These are phyloP conservation scores for Gilbertella persicaria DNA, from an alignment of 371 early-diverging fungal species.

Conservation along the genomic window DNA sequence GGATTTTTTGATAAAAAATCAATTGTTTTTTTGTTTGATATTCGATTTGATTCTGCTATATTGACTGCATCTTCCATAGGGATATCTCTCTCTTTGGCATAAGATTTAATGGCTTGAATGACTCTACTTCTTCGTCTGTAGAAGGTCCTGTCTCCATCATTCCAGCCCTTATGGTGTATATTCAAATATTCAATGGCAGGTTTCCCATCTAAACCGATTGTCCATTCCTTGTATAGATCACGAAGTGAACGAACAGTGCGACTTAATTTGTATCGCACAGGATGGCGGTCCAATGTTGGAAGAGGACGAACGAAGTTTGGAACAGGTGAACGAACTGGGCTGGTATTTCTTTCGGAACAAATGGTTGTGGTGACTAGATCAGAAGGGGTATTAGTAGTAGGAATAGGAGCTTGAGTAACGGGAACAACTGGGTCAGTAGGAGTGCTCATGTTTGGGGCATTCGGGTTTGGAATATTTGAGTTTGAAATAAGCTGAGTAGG, in stretches of 20 bases:
- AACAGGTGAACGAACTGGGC: not conserved
- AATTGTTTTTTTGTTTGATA: not conserved
- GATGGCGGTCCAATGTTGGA: no score
- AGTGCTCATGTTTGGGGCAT: no score
- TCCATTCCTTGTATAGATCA: constrained; percentile 1
- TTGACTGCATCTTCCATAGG: not conserved
- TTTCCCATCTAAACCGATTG: not conserved
- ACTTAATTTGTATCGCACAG: not conserved
- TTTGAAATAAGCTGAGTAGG: no score
- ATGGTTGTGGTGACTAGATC: no score
- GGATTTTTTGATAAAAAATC: constrained; percentile 1
- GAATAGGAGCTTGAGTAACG: no score
- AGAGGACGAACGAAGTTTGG: no score
- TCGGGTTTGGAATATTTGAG: no score
- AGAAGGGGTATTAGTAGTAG: no score
- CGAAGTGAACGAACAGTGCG: not conserved
- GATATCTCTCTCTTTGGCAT: not conserved
- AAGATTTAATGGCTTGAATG: not conserved
- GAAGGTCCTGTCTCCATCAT: not conserved
- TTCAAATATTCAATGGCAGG: not conserved
- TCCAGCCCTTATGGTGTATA: not conserved
- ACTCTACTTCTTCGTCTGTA: not conserved
- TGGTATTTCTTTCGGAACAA: no score
- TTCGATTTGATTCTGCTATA: not conserved
- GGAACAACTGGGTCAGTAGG: no score